Percentiles rank a stretch among this genome's conserved stretches.
Evolutionary conservation across 2,329 filamentous ascomycete genomes (phyloP).

Genomic region (Akanthomyces dipterigenus): DNA sequence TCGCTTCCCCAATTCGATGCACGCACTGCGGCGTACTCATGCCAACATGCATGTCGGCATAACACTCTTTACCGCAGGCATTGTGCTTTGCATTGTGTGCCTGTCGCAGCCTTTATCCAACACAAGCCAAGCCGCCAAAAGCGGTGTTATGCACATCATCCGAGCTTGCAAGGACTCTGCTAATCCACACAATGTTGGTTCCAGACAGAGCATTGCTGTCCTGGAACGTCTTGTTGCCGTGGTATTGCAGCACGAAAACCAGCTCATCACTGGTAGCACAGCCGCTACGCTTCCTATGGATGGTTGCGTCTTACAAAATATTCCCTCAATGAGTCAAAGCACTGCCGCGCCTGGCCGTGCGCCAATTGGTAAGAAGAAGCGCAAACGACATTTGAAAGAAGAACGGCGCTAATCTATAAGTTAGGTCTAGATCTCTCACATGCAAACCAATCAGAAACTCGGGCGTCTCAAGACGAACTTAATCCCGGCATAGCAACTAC

Average conservation of each 20-base stretch:
- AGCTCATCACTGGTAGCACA: constrained; percentile 7
- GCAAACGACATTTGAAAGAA: neutral
- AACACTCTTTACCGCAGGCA: constrained; percentile 10
- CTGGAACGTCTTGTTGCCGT: constrained; percentile 12
- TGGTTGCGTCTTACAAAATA: neutral
- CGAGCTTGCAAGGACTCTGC: constrained; percentile 3
- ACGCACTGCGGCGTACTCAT: constrained; percentile 4
- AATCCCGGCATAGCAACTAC: neutral
- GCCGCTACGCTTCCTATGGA: neutral
- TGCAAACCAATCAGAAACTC: neutral
- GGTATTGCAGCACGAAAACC: constrained; percentile 6
- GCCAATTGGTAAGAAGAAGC: neutral
- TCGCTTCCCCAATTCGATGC: constrained; percentile 2
- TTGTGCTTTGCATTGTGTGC: constrained; percentile 10
- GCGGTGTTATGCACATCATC: constrained; percentile 12
- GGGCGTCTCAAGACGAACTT: neutral
- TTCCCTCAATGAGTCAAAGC: neutral
- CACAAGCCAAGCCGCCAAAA: constrained; percentile 5
- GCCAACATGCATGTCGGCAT: constrained; percentile 12
- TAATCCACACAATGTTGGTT: neutral
- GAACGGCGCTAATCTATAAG: neutral
- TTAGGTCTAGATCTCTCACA: neutral
- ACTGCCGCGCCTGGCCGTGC: neutral
- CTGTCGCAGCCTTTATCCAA: constrained; percentile 7
- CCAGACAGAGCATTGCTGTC: constrained; percentile 8